Evolutionary conservation across 75 land plant species (phyloP), one percentile per base, ranked within the genome.

Genomic region (Picea sitchensis): DNA sequence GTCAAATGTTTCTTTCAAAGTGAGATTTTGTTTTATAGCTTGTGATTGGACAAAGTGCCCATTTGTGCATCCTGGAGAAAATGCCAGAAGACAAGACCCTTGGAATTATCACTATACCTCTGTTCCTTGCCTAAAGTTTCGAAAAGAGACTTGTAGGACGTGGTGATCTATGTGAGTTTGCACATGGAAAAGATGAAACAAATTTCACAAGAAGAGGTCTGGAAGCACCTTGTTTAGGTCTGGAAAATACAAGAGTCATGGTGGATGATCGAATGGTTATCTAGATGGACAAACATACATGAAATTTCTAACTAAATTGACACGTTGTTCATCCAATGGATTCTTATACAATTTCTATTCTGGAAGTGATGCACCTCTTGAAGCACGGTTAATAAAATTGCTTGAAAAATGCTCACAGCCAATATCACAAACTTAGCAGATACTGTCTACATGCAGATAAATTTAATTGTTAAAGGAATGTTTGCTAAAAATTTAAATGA

Each of bases 21-120:
- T 26, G 26, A 26, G 83, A 83, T 91, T 94, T 30, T 94, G 94
- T 83, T 89, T 87, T 12, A 78, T 94, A 65, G 92, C 90, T 23
- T 91, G 92, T 78, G 96, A 91, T 77, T 94, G 96, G 96, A 94
- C 94, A 0, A 94, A 94, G 81, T 94, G 96, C 83, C 94, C 96
- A 8, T 94, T 94, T 79, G 96, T 87, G 26, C 96, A 94, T 76
- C 96, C 94, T 31, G 92, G 96, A 36, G 91, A 94, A 84, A 94
- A 94, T 60, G 96, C 94, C 0, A 75, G 92, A 65, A 59, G 94
- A 32, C 78, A 94, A 5, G 95, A 93, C 77, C 96, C 94, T 13
- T n/a, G 88, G 72, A 88, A 86, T 81, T 90, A 85, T 64, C 85
- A 85, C 60, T 94, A 94, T 82, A 94, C 89, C 81, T 94, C 91